phyloP scores from a whole-genome alignment of 2,329 filamentous ascomycete species.

The Tympanopsis confertula region DNA sequence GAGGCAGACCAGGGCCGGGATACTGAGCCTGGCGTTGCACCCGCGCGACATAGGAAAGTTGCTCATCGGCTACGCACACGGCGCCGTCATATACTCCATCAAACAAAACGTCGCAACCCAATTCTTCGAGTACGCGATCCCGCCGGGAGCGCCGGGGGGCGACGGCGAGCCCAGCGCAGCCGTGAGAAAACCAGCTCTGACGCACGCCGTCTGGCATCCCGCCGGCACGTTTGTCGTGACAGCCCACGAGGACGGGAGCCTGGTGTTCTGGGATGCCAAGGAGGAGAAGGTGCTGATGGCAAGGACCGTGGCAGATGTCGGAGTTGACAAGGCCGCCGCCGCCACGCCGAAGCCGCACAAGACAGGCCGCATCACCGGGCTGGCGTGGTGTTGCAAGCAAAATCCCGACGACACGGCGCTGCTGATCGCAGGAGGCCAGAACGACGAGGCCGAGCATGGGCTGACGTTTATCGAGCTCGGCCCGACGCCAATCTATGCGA shows the following conservation, averaged over 20 bases:
- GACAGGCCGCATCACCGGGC: constrained; percentile 64
- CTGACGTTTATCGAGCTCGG: constrained; percentile 86
- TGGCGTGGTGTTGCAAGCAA: constrained; percentile 87
- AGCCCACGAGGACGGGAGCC: constrained; percentile 76
- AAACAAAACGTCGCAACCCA: constrained; percentile 73
- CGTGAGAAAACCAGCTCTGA: constrained; percentile 60
- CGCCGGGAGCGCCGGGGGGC: constrained; percentile 73
- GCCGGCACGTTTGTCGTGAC: constrained; percentile 83
- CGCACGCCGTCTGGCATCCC: constrained; percentile 85
- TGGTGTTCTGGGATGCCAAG: constrained; percentile 90
- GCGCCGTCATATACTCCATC: constrained; percentile 84
- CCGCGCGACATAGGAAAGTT: constrained; percentile 86
- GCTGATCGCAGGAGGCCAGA: constrained; percentile 71
- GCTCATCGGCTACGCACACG: constrained; percentile 76
- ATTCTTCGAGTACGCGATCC: constrained; percentile 74
- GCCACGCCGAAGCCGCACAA: constrained; percentile 38
- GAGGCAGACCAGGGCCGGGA: constrained; percentile 38
- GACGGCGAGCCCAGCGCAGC: constrained; percentile 52
- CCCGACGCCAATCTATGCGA: constrained; percentile 77
- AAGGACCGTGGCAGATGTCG: constrained; percentile 62
- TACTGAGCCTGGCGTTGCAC: constrained; percentile 78
- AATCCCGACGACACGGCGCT: constrained; percentile 93
- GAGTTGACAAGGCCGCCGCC: constrained; percentile 57
- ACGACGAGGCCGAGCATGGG: constrained; percentile 58
- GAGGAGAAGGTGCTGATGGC: constrained; percentile 78